Evolutionary conservation across 169 alveolate species (phyloP).

Genomic region (Babesia ovata): DNA sequence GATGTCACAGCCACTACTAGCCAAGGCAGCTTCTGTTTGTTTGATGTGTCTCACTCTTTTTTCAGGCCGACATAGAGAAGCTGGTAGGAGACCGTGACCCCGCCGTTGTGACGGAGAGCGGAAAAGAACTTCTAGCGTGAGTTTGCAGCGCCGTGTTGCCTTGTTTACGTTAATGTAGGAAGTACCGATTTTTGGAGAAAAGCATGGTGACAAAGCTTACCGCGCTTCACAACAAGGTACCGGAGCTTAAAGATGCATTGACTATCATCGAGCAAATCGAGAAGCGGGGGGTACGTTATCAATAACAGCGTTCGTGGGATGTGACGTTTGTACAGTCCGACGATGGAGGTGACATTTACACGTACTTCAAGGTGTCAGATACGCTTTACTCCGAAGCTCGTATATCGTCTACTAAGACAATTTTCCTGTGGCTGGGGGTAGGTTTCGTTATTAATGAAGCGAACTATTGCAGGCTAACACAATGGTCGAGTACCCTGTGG

Average conservation of each 20-base stretch:
- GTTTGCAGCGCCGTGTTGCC: slow-evolving; percentile 1
- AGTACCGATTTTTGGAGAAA: slow-evolving; percentile 79
- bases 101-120: slow-evolving; percentile 46
- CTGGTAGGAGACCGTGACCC: slow-evolving; percentile 63
- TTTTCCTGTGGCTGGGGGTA: slow-evolving; percentile 87
- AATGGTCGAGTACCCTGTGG: slow-evolving; percentile 84
- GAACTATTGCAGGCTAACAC: slow-evolving; percentile 79
- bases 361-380: slow-evolving; percentile 80
- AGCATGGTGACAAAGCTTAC: slow-evolving; percentile 69
- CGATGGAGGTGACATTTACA: slow-evolving; percentile 27
- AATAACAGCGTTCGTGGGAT: background rate
- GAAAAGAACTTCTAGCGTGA: slow-evolving; percentile 69
- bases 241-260: slow-evolving; percentile 78
- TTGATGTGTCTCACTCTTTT: background rate
- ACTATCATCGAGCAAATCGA: slow-evolving; percentile 33
- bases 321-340: slow-evolving; percentile 31
- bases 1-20: background rate
- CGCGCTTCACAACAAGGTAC: slow-evolving; percentile 71
- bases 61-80: slow-evolving; percentile 64
- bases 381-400: slow-evolving; percentile 83
- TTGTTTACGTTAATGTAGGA: slow-evolving; percentile 36
- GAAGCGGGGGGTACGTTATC: slow-evolving; percentile 41
- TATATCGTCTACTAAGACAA: slow-evolving; percentile 78
- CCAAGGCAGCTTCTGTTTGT: background rate
- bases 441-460: slow-evolving; percentile 1